Evolutionary conservation across 306 rosid genomes (phyloP).

Genomic region (Casuarina equisetifolia): DNA sequence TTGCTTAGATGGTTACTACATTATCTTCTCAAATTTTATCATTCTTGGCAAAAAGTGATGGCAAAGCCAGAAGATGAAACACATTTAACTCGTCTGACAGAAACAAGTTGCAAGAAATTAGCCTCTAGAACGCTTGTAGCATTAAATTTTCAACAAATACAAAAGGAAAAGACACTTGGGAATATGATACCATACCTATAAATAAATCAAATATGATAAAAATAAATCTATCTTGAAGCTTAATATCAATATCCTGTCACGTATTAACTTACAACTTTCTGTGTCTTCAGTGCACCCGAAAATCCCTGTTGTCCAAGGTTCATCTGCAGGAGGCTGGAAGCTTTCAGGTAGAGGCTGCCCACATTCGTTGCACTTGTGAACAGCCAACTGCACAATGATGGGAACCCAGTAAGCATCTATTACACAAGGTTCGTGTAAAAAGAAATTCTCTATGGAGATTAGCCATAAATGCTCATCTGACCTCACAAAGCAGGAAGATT

Average conservation of each 20-base stretch:
- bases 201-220: not conserved
- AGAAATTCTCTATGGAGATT: not conserved
- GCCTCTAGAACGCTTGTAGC: not conserved
- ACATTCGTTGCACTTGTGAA: conserved; percentile 79
- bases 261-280: conserved; percentile 78
- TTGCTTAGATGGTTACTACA: not conserved
- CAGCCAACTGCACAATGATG: conserved; percentile 56
- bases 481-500: not conserved
- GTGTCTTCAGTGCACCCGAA: conserved; percentile 86
- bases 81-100: not conserved
- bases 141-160: not conserved
- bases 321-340: conserved; percentile 88
- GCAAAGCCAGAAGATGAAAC: not conserved
- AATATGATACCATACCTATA: not conserved
- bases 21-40: not conserved
- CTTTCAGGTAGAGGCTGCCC: conserved; percentile 93
- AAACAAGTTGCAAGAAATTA: not conserved
- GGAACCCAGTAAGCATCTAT: conserved; percentile 15
- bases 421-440: not conserved
- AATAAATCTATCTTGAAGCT: not conserved
- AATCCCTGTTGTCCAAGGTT: conserved; percentile 97
- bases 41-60: not conserved
- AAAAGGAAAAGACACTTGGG: not conserved
- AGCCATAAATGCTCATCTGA: not conserved
- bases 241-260: not conserved